phyloP scores from a whole-genome alignment of 2,329 filamentous ascomycete species.

The Talaromyces sp. region DNA sequence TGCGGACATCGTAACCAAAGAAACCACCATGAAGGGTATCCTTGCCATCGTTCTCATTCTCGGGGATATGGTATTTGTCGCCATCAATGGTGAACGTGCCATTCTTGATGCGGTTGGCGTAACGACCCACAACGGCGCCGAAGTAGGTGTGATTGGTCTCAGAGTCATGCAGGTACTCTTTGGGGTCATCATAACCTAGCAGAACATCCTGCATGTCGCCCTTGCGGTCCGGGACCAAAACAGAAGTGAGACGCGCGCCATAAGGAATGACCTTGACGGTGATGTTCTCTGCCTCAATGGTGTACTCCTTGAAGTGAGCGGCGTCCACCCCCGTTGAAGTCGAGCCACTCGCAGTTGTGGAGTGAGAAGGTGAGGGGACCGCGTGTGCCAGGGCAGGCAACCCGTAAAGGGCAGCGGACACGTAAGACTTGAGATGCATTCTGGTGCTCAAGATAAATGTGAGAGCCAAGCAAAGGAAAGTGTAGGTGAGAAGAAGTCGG shows the following conservation, averaged over 20 bases:
- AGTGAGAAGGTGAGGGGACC: slow-evolving; percentile 16
- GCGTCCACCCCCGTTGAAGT: slow-evolving; percentile 12
- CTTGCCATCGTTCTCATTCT: slow-evolving; percentile 54
- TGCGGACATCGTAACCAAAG: slow-evolving; percentile 52
- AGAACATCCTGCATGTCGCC: slow-evolving; percentile 54
- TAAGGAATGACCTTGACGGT: slow-evolving; percentile 53
- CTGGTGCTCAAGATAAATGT: slow-evolving; percentile 32
- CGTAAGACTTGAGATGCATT: slow-evolving; percentile 41
- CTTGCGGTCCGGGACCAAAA: slow-evolving; percentile 55
- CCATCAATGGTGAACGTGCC: slow-evolving; percentile 57
- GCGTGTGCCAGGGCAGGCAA: slow-evolving; percentile 32
- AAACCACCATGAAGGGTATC: slow-evolving; percentile 57
- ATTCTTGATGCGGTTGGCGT: slow-evolving; percentile 61
- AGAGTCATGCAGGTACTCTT: slow-evolving; percentile 48
- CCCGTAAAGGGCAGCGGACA: slow-evolving; percentile 37
- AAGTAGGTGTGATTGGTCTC: slow-evolving; percentile 53
- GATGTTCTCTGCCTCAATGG: slow-evolving; percentile 51
- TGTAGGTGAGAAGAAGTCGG: slow-evolving; percentile 33
- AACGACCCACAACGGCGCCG: slow-evolving; percentile 53
- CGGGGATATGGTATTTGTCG: slow-evolving; percentile 50
- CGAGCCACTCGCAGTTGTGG: slow-evolving; percentile 11
- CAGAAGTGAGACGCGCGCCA: slow-evolving; percentile 50
- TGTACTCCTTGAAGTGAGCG: slow-evolving; percentile 47
- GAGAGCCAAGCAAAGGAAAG: slow-evolving; percentile 33
- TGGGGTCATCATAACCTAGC: slow-evolving; percentile 54